phyloP scores from a whole-genome alignment of 139 green algal species.

The Marvania coccoides region DNA sequence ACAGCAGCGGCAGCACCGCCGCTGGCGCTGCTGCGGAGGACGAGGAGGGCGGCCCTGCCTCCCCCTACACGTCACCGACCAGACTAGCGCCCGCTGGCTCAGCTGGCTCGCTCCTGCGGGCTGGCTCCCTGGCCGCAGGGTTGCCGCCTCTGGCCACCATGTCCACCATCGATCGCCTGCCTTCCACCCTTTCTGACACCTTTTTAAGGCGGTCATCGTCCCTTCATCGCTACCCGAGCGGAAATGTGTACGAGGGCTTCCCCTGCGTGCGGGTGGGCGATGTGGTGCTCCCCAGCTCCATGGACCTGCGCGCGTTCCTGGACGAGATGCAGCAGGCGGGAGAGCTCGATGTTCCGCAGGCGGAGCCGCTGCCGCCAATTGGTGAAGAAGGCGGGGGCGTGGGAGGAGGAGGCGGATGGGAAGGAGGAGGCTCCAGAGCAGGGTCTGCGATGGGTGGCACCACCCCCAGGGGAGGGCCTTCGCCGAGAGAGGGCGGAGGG shows the following conservation, averaged over 20 bases:
- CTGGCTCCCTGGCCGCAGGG: neutral
- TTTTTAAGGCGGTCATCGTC: conserved; percentile 4
- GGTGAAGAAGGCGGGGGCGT: neutral
- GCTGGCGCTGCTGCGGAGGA: neutral
- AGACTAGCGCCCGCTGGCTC: too few relatives aligned
- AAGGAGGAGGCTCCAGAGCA: too few relatives aligned
- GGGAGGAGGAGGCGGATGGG: too few relatives aligned
- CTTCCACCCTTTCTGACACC: conserved; percentile 5
- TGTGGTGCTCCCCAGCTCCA: conserved; percentile 37
- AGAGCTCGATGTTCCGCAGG: neutral
- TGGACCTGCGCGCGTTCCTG: conserved; percentile 41
- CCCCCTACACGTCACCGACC: too few relatives aligned
- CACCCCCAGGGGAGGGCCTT: too few relatives aligned
- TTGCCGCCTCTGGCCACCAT: neutral
- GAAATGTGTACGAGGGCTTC: conserved; percentile 25
- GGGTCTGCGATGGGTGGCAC: too few relatives aligned
- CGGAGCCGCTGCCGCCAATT: neutral
- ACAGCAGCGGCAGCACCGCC: neutral
- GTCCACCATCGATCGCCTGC: neutral
- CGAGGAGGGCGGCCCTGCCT: neutral
- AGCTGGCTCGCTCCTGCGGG: neutral
- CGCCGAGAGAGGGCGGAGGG: too few relatives aligned
- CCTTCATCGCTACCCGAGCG: conserved; percentile 8
- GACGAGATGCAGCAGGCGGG: conserved; percentile 1
- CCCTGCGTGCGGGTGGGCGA: conserved; percentile 30